phyloP scores from a whole-genome alignment of 495 filamentous ascomycete genomes.

The Jackrogersella multiformis region DNA sequence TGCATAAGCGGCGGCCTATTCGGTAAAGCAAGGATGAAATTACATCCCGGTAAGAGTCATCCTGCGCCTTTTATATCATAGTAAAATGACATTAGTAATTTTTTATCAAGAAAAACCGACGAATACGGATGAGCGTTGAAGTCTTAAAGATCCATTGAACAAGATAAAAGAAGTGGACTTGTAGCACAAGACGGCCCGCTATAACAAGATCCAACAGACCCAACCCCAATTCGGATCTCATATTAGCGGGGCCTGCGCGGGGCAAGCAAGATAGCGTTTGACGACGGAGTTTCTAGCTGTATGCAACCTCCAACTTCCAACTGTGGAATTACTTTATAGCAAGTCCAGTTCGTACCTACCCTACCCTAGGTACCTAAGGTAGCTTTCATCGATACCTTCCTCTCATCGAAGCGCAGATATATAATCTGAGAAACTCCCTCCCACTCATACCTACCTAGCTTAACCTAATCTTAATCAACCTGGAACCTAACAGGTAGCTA shows the following conservation, averaged over 20 bases:
- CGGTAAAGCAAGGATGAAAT: background rate
- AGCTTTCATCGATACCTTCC: background rate
- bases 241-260: slow-evolving; percentile 7
- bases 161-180: background rate
- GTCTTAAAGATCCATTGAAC: background rate
- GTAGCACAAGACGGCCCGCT: slow-evolving; percentile 24
- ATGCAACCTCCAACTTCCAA: slow-evolving; percentile 1
- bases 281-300: background rate
- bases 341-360: no score
- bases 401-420: background rate
- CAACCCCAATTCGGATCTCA: no score
- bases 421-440: background rate
- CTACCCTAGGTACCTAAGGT: no score
- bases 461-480: no score
- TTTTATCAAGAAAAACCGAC: background rate
- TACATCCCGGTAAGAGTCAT: slow-evolving; percentile 1
- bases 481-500: no score
- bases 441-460: no score
- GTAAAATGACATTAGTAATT: no score
- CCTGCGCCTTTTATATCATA: background rate
- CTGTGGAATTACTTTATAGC: background rate
- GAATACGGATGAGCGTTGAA: background rate
- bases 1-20: background rate
- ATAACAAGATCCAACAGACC: slow-evolving; percentile 17
- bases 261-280: slow-evolving; percentile 8